These are phyloP conservation scores for Rubia peregrina DNA, from an alignment of 305 asterid genomes.

Conservation along the genomic window DNA sequence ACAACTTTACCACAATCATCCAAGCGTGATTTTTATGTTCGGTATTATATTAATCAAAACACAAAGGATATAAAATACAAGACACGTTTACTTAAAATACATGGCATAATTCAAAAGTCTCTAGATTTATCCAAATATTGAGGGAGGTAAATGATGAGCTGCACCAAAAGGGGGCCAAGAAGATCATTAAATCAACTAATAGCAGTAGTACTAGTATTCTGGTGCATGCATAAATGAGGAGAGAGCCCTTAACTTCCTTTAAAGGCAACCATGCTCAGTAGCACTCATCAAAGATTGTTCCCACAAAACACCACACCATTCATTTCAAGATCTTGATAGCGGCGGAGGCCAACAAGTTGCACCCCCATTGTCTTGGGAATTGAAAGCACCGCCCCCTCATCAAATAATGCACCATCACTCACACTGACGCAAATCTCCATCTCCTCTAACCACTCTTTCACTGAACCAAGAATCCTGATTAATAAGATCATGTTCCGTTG, in stretches of 20 bases:
- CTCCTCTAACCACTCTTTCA: neutral
- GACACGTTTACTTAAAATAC: too few relatives aligned
- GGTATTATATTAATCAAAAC: too few relatives aligned
- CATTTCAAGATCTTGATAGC: constrained; percentile 10
- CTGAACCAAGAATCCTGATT: neutral
- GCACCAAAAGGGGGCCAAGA: neutral
- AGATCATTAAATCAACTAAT: constrained; percentile 1
- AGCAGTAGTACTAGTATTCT: neutral
- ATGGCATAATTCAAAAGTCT: too few relatives aligned
- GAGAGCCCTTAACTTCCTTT: constrained; percentile 19
- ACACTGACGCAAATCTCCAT: neutral
- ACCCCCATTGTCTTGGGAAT: constrained; percentile 22
- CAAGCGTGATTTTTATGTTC: too few relatives aligned
- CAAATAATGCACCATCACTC: constrained; percentile 8
- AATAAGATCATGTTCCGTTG: neutral
- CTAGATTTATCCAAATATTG: neutral
- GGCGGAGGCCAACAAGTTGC: neutral
- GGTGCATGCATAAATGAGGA: constrained; percentile 15
- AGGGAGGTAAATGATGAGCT: neutral
- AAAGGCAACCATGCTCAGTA: constrained; percentile 15
- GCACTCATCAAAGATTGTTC: neutral
- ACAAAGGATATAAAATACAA: too few relatives aligned
- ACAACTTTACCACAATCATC: too few relatives aligned
- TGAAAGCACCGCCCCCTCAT: constrained; percentile 14
- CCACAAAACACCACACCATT: constrained; percentile 2